Base-by-base conservation (phyloP, 352 stramenopile species). In the Phytopythium litorale region DNA sequence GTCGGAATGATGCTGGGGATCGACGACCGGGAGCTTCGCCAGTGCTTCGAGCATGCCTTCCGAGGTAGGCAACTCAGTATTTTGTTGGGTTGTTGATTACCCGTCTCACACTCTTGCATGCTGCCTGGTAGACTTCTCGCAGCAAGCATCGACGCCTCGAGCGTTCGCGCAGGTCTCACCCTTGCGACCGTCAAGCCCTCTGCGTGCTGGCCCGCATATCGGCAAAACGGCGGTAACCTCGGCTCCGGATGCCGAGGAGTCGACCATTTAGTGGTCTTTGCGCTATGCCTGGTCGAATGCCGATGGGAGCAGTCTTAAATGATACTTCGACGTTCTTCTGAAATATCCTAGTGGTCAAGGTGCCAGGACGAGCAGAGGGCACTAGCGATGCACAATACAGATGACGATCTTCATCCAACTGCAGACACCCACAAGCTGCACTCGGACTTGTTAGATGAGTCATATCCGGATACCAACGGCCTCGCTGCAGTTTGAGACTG, bases 1-100 rank as follows among this genome's bases (percentile, higher is more conserved):
- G 69, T 77, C 49, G 73, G 71, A 1, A 61, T 52, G n/a, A 55
- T 72, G n/a, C 60, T 82, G 5, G 74, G 71, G 0, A 69, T 79
- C 23, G 60, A 43, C 13, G 68, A 78, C 7, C 52, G 7, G 4
- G 71, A 82, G 13, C 46, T 82, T 6, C 64, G 65, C 5, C 33
- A 52, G 18, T 79, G 68, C 49, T 82, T 82, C 42, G 71, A 71
- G 55, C 32, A 56, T 32, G 51, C 49, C 0, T 52, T 74, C 15
- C 16, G 60, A 61, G 67, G 67, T 68, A 59, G 0, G 54, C 30
- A n/a, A 28, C 12, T 9, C 11, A 16, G 7, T 38, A 9, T 16
- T 7, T 3, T 59, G 42, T 35, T 35, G 21, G 12, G 28, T 16
- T 28, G 37, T 30, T 57, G 32, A 32, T 15, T 30, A 28, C 25